Evolutionary conservation across 164 flowering plant species (phyloP).

Genomic region (Taxillus chinensis): DNA sequence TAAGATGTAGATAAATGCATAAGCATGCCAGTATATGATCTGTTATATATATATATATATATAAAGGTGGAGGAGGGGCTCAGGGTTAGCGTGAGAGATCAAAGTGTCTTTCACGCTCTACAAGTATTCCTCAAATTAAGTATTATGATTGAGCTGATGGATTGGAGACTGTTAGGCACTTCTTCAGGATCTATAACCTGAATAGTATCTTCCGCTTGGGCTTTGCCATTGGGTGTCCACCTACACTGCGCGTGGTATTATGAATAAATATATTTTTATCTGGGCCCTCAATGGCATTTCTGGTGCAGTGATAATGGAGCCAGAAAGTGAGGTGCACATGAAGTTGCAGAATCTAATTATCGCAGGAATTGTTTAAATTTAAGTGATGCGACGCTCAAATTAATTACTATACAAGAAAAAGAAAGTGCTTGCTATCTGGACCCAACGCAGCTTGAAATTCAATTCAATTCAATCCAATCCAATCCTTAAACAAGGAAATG

Average conservation of each 20-base stretch:
- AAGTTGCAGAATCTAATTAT: background rate
- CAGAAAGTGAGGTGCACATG: background rate
- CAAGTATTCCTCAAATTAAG: background rate
- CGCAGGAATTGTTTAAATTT: background rate
- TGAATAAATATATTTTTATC: background rate
- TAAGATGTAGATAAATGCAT: slow-evolving; percentile 14
- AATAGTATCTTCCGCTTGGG: no score
- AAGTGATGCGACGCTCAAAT: background rate
- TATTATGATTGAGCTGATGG: background rate
- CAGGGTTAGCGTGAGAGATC: background rate
- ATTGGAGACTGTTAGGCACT: no score
- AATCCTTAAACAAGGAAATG: background rate
- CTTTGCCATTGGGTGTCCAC: no score
- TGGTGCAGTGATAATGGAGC: background rate
- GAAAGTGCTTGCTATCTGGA: background rate
- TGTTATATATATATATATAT: no score
- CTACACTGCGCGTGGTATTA: background rate
- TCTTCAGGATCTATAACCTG: no score
- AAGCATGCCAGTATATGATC: no score
- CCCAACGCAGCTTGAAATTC: background rate
- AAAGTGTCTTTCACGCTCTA: background rate
- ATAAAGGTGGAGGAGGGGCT: no score
- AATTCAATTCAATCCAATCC: slow-evolving; percentile 1
- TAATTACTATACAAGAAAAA: background rate
- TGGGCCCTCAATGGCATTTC: background rate